These are phyloP conservation scores for Candida glaebosa DNA, from an alignment of 805 yeast genomes.

Conservation along the genomic window DNA sequence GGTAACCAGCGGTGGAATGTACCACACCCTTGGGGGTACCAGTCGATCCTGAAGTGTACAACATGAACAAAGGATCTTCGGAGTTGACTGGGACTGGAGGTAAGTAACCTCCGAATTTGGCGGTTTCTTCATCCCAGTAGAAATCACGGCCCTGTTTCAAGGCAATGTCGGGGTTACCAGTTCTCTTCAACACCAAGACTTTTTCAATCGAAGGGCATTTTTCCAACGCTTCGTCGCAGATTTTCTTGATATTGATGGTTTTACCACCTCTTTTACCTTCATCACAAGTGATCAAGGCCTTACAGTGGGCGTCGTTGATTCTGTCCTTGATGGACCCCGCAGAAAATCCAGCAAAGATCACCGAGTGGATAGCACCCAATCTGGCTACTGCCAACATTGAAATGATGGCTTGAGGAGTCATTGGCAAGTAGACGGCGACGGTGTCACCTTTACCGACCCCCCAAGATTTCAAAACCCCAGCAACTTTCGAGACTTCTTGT, in stretches of 20 bases:
- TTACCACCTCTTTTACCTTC: conserved; percentile 84
- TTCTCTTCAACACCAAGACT: conserved; percentile 71
- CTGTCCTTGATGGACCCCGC: conserved; percentile 70
- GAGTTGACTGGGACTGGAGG: conserved; percentile 74
- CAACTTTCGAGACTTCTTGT: conserved; percentile 65
- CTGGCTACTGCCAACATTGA: conserved; percentile 75
- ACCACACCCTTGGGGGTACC: conserved; percentile 88
- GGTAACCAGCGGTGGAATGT: conserved; percentile 77
- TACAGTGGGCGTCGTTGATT: conserved; percentile 67
- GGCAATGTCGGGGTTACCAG: conserved; percentile 55
- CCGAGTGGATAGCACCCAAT: conserved; percentile 82
- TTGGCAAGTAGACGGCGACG: conserved; percentile 82
- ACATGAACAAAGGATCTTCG: conserved; percentile 79
- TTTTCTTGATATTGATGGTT: conserved; percentile 73
- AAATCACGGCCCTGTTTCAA: conserved; percentile 58
- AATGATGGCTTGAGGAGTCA: conserved; percentile 77
- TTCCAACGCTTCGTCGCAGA: conserved; percentile 75
- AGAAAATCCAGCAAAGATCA: conserved; percentile 81
- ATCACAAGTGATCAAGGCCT: conserved; percentile 73
- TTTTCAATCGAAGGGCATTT: conserved; percentile 64
- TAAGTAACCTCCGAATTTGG: conserved; percentile 61
- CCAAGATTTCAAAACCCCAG: conserved; percentile 61
- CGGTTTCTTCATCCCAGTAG: conserved; percentile 73
- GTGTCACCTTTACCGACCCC: conserved; percentile 81
- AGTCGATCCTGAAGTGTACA: conserved; percentile 84